A percentile compares a stretch with the other conserved stretches of the same genome.
Conservation (phyloP, 176 grass and related monocot species). For the Bolboschoenus planiculmis region DNA sequence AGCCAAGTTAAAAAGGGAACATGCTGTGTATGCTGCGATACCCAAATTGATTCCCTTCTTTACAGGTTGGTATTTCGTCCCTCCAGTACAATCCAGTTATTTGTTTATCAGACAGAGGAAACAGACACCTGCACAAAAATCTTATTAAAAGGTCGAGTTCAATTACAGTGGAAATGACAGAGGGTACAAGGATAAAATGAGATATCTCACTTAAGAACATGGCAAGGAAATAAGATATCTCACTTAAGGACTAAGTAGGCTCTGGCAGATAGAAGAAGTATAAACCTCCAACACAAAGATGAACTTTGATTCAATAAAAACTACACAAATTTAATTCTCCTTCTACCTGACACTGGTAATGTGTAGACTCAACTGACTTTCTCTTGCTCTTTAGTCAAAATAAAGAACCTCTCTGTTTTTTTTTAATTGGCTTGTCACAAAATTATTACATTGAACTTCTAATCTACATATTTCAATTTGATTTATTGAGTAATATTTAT, state of each 20-base stretch:
- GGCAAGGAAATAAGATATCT: neutral
- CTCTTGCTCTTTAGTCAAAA: neutral
- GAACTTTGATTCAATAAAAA: neutral
- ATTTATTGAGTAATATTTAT: neutral
- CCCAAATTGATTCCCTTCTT: constrained; percentile 82
- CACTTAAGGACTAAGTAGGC: neutral
- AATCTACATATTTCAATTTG: neutral
- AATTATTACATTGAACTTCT: neutral
- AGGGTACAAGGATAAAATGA: neutral
- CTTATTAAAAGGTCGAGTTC: neutral
- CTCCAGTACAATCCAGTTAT: neutral
- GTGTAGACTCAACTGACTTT: neutral
- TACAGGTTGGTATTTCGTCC: constrained; percentile 53
- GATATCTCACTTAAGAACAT: neutral
- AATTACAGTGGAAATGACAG: neutral
- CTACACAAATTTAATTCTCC: neutral
- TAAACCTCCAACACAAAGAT: neutral
- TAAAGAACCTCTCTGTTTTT: neutral
- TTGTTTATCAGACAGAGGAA: neutral
- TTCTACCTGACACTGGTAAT: neutral
- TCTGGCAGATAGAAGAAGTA: neutral
- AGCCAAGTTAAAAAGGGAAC: constrained; percentile 86
- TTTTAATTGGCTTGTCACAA: neutral
- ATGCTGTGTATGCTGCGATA: constrained; percentile 90
- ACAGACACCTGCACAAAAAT: neutral